Evolutionary conservation across 768 basidiomycete genomes (phyloP).

Genomic region (Hemileccinum impolitum): DNA sequence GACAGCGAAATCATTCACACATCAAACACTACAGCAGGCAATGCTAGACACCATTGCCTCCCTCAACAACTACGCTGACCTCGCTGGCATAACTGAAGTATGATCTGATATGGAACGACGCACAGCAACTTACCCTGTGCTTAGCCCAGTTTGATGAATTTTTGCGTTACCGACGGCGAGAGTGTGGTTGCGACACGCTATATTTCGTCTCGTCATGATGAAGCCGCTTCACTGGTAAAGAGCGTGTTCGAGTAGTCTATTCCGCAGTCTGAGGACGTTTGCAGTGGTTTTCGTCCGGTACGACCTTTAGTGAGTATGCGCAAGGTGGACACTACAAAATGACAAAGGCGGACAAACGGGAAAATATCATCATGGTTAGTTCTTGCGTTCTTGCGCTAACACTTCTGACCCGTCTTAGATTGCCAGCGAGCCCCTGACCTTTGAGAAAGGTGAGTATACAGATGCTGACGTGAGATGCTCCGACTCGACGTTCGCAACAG

Average conservation of each 20-base stretch:
- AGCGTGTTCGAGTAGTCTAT: not conserved
- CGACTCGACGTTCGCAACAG: slow-evolving; percentile 26
- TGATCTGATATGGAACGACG: slow-evolving; percentile 1
- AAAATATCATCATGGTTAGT: slow-evolving; percentile 87
- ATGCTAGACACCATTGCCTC: slow-evolving; percentile 86
- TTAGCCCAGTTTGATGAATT: slow-evolving; percentile 90
- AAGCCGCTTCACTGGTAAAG: slow-evolving; percentile 84
- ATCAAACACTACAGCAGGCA: slow-evolving; percentile 68
- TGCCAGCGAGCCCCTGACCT: slow-evolving; percentile 92
- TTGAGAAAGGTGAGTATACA: slow-evolving; percentile 71
- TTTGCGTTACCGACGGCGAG: slow-evolving; percentile 93
- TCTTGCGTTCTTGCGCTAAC: slow-evolving; percentile 2
- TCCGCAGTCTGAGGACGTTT: slow-evolving; percentile 7
- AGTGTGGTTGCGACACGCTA: slow-evolving; percentile 94
- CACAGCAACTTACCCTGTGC: slow-evolving; percentile 1
- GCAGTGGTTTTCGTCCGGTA: slow-evolving; percentile 94
- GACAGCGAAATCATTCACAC: slow-evolving; percentile 70
- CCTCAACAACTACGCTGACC: slow-evolving; percentile 73
- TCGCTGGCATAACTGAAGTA: slow-evolving; percentile 72
- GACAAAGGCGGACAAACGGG: slow-evolving; percentile 93
- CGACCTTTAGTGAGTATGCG: slow-evolving; percentile 86
- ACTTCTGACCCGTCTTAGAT: slow-evolving; percentile 44
- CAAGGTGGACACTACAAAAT: slow-evolving; percentile 91
- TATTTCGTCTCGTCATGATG: slow-evolving; percentile 86
- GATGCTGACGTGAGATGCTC: not conserved